phyloP scores from a whole-genome alignment of 148 eudicot species.

The Fallopia convolvulus region DNA sequence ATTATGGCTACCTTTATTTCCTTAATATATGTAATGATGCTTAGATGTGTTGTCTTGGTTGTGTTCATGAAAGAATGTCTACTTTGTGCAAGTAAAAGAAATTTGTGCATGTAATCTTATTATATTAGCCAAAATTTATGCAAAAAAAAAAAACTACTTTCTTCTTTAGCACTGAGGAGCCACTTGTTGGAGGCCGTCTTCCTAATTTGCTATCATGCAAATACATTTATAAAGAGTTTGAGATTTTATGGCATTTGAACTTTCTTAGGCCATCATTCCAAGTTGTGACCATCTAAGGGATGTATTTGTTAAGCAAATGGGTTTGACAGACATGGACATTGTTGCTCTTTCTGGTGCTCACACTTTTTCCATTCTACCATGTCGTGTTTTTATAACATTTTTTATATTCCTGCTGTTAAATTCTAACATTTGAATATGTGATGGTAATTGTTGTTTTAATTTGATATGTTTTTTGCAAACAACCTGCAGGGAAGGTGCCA shows the following conservation, averaged over 20 bases:
- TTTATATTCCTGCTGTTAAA: no score
- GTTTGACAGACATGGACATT: slow-evolving; percentile 80
- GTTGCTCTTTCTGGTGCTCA: slow-evolving; percentile 94
- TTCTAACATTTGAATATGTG: not conserved
- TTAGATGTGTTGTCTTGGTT: no score
- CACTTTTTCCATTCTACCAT: slow-evolving; percentile 31
- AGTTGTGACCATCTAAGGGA: slow-evolving; percentile 80
- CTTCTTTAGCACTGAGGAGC: slow-evolving; percentile 63
- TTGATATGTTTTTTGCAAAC: not conserved
- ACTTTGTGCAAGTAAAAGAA: not conserved
- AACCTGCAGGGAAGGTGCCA: slow-evolving; percentile 79
- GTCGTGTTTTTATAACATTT: no score
- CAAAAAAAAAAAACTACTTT: not conserved
- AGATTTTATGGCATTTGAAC: not conserved
- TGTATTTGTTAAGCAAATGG: slow-evolving; percentile 82
- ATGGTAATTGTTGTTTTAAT: no score
- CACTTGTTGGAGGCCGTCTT: slow-evolving; percentile 87
- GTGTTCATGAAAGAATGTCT: no score
- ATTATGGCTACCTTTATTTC: no score
- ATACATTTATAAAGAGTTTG: no score
- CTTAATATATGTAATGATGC: no score
- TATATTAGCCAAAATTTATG: not conserved
- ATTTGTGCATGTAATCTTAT: not conserved
- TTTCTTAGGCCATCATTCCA: slow-evolving; percentile 20
- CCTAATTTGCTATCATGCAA: slow-evolving; percentile 27